Evolutionary conservation across 2,329 filamentous ascomycete genomes (phyloP).

Genomic region (Fusarium udum): DNA sequence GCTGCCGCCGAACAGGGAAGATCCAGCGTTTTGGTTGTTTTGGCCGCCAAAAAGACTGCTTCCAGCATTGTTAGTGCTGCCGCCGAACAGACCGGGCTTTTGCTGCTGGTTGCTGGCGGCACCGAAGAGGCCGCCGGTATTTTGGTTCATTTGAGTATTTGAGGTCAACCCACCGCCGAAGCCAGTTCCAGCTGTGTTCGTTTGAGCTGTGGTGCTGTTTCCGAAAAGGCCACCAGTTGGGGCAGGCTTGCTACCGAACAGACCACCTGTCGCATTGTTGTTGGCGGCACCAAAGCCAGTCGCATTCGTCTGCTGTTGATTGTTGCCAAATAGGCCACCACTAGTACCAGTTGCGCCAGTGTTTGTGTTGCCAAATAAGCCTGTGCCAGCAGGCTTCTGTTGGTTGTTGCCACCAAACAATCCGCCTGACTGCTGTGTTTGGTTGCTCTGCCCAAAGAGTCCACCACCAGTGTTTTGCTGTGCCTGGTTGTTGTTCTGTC

Average conservation of each 20-base stretch:
- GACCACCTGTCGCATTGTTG: constrained; percentile 46
- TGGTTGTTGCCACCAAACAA: constrained; percentile 59
- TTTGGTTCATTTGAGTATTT: constrained; percentile 50
- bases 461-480: constrained; percentile 41
- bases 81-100: constrained; percentile 63
- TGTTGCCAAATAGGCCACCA: constrained; percentile 56
- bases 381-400: constrained; percentile 50
- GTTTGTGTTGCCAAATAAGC: constrained; percentile 42
- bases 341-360: constrained; percentile 13
- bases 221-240: constrained; percentile 55
- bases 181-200: constrained; percentile 52
- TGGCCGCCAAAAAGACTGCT: constrained; percentile 65
- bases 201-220: constrained; percentile 46
- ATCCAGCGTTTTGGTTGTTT: constrained; percentile 56
- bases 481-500: constrained; percentile 44
- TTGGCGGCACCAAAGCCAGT: constrained; percentile 50
- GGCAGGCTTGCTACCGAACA: constrained; percentile 53
- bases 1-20: constrained; percentile 57
- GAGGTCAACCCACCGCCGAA: constrained; percentile 54
- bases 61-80: constrained; percentile 54
- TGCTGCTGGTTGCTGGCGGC: constrained; percentile 49
- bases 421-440: constrained; percentile 49
- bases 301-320: constrained; percentile 45
- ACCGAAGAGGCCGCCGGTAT: constrained; percentile 62
- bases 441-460: constrained; percentile 51